Evolutionary conservation across 2,329 filamentous ascomycete genomes (phyloP), one percentile per base, ranked within the genome.

Genomic region (Ophiostoma sp.): DNA sequence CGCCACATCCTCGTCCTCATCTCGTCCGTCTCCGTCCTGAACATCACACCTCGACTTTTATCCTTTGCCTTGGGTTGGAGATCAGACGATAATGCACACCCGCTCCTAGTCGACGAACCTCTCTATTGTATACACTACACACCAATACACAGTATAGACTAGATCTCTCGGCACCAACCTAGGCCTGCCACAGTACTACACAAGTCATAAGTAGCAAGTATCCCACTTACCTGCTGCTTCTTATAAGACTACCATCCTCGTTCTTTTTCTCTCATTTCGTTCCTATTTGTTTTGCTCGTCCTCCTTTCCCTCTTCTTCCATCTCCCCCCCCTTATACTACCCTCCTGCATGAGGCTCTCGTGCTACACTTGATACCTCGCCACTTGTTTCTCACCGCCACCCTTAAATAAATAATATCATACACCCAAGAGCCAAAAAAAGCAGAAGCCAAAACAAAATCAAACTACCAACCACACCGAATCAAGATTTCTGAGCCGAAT

Each of bases 21-120:
- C 44, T 39, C 36, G 13, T n/a, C 44, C 44, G 44, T 8, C 44
- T 20, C 17, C 44, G 44, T 20, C 27, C 57, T 33, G 57, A 62
- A 62, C 27, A 62, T 62, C 27, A 62, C 57, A 62, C 27, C 23
- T 31, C 11, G 57, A 33, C 57, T 10, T 31, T 54, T 75, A 72
- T 72, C 73, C 74, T 76, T 76, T 72, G 74, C 75, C 74, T 78
- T 77, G 76, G 79, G 79, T 77, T 76, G 78, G 76, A 80, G 76
- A 81, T 82, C 80, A 81, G 80, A 82, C 79, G 80, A 82, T 81
- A 82, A 81, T 80, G 78, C 79, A 33, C 48, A 27, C 57, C 23
- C 27, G 6, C 23, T 62, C 15, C 23, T 62, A 62, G 23, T 57
- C 52, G 23, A 57, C n/a, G n/a, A 27, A 27, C 27, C 33, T 4